Evolutionary conservation across 306 rosid species (phyloP), one percentile per base, ranked within the genome.

Genomic region (Vigna reflexopilosa): DNA sequence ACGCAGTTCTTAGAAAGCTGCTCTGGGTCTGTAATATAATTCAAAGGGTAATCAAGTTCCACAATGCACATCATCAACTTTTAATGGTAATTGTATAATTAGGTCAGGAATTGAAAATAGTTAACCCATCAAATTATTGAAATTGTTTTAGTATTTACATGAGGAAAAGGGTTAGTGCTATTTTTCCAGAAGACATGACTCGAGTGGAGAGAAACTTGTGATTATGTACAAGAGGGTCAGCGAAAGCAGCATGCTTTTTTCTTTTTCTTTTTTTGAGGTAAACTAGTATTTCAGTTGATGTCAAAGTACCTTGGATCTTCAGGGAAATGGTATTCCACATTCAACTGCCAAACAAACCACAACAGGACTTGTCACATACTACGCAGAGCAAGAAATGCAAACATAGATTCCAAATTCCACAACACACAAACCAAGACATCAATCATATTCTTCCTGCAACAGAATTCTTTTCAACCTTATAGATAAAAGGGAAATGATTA

Each of bases 291-390:
- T 93, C 93, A 96, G 88, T 85, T 83, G 79, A 96, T 87, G 90
- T 78, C 88, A 76, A 90, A 96, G 87, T 96, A 96, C 74, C 93
- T 93, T 13, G 98, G 99, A 86, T 96, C 93, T 69, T 93, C 99
- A 57, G 99, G 99, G 84, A 87, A 93, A 89, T 96, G 99, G 84
- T 91, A 88, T 78, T 93, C 99, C 92, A 89, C 94, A 47, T 86
- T 96, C 89, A 93, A 86, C 99, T 96, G 99, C 79, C 75, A 91
- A 78, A 75, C 0, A 55, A 8, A 78, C 54, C 68, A 19, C 28
- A 80, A 76, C 57, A 83, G 51, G 62, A 70, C 58, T 45, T 58
- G 82, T 78, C 54, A 90, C 81, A 77, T 3, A 28, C 58, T 58
- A 75, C 7, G n/a, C 55, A 47, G 32, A 56, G 63, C 54, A 26